Base-by-base conservation (phyloP, 208 protist species). In the Trypanosoma caninum region DNA sequence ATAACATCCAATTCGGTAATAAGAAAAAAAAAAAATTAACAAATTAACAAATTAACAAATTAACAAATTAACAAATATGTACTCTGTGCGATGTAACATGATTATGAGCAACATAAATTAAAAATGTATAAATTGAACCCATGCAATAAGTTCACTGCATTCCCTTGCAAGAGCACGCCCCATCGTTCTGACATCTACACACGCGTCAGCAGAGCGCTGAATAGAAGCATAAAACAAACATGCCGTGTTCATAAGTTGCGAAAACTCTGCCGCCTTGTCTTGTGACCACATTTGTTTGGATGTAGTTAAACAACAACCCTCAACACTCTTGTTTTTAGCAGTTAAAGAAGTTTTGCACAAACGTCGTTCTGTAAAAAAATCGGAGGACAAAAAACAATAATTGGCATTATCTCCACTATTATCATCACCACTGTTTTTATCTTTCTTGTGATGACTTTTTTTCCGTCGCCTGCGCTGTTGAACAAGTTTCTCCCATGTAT, bases 151-250 rank as follows among this genome's bases (percentile, higher is more conserved):
- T 10, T n/a, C 31, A 20, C 31, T 23, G 35, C 47, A 62, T 10
- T 59, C 14, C 23, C 20, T 55, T 4, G 25, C 16, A 23, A 70
- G 48, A 5, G 37, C 13, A 28, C 48, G 20, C 11, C 54, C 40
- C 22, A 11, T 51, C 20, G 48, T 9, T 6, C 65, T 25, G 13
- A 52, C 48, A 47, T 53, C 38, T 3, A 61, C 55, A 52, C 54
- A 62, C 20, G 41, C 56, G 4, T 55, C 54, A 16, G 44, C 18
- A 6, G 65, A 61, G 28, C 56, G 65, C 34, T 52, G 34, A 10
- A 59, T 20, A 1, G 65, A 70, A 5, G 65, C 46, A 20, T 7
- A 59, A 14, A 70, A 34, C 38, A 64, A 41, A 58, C 48, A 50
- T n/a, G 48, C 55, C 16, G 42, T 46, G 34, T 9, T n/a, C 18